Evolutionary conservation across 352 stramenopile genomes (phyloP).

Genomic region (Globisporangium nunn): DNA sequence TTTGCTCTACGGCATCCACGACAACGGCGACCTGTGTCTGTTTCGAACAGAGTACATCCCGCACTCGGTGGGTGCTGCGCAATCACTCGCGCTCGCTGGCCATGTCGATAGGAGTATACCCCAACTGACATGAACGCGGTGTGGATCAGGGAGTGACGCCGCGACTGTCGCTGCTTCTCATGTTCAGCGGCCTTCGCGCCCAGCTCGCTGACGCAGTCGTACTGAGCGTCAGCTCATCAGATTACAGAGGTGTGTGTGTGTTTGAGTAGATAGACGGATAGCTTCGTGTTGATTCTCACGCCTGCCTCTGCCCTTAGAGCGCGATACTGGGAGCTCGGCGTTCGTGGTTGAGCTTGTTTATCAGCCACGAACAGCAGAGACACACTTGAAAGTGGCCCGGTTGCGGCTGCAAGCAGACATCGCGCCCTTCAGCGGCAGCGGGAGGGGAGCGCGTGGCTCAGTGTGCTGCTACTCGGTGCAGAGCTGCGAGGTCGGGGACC

Average conservation of each 20-base stretch:
- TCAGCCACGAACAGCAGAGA: conserved; percentile 34
- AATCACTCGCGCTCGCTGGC: background rate
- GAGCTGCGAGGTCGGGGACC: conserved; percentile 42
- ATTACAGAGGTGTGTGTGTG: conserved; percentile 48
- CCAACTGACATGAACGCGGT: background rate
- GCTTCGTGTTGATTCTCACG: background rate
- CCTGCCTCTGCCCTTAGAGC: conserved; percentile 22
- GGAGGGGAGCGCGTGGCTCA: conserved; percentile 13
- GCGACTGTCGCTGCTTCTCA: conserved; percentile 44
- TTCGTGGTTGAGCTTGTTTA: conserved; percentile 65
- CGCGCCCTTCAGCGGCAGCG: conserved; percentile 10
- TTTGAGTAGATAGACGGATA: too few relatives aligned
- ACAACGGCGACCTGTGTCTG: conserved; percentile 65
- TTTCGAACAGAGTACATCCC: conserved; percentile 60
- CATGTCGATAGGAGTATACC: background rate
- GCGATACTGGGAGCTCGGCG: conserved; percentile 29
- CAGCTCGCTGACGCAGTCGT: conserved; percentile 45
- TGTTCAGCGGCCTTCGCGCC: conserved; percentile 35
- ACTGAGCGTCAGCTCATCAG: conserved; percentile 46
- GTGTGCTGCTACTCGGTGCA: conserved; percentile 39
- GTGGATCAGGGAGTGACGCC: conserved; percentile 42
- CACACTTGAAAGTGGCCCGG: conserved; percentile 41
- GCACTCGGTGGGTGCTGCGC: conserved; percentile 44
- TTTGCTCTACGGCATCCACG: conserved; percentile 54
- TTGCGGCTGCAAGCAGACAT: conserved; percentile 51